phyloP scores from a whole-genome alignment of 768 basidiomycete species.

The Glaciozyma antarctica region DNA sequence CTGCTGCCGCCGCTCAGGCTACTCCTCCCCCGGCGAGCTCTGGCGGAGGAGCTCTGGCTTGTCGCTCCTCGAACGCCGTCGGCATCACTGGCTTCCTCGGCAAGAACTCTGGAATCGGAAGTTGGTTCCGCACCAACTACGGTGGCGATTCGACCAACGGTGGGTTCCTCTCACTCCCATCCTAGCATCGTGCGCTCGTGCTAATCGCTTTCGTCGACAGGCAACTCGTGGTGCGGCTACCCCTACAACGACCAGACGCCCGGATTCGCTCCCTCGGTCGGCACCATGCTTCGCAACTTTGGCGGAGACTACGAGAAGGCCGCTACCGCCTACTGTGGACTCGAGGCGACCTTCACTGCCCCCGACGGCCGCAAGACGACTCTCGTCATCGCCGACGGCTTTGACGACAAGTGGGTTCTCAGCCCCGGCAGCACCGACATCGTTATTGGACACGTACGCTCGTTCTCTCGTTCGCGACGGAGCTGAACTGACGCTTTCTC shows the following conservation, averaged over 20 bases:
- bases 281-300: slow-evolving; percentile 31
- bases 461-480: background rate
- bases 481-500: background rate
- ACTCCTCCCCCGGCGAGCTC: background rate
- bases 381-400: slow-evolving; percentile 30
- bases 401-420: slow-evolving; percentile 27
- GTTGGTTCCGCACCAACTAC: slow-evolving; percentile 1
- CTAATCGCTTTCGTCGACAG: background rate
- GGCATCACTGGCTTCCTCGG: background rate
- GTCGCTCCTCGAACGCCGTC: background rate
- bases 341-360: slow-evolving; percentile 24
- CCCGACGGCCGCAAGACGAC: slow-evolving; percentile 19
- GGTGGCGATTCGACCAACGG: background rate
- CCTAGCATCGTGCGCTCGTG: background rate
- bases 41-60: background rate
- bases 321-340: slow-evolving; percentile 31
- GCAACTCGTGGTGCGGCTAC: slow-evolving; percentile 3
- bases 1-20: background rate
- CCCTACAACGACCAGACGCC: slow-evolving; percentile 3
- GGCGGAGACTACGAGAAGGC: slow-evolving; percentile 22
- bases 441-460: slow-evolving; percentile 8
- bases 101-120: background rate
- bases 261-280: slow-evolving; percentile 9
- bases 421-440: slow-evolving; percentile 21
- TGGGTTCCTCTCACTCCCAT: background rate